phyloP scores from a whole-genome alignment of 2,329 filamentous ascomycete species.

The Xylariaceae sp. region DNA sequence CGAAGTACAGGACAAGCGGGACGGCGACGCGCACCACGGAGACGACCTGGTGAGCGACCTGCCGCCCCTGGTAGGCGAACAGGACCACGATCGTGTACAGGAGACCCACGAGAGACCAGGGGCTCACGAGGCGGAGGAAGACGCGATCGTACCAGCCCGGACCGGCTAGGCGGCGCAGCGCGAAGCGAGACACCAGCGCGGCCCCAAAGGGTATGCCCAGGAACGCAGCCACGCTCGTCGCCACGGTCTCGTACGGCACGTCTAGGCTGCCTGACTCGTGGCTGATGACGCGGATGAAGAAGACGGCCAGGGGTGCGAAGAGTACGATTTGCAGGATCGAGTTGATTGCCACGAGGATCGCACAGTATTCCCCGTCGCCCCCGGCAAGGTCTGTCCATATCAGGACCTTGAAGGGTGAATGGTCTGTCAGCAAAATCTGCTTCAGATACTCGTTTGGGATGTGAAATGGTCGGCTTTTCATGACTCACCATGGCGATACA shows the following conservation, averaged over 20 bases:
- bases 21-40: conserved; percentile 76
- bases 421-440: no score
- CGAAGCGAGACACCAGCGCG: conserved; percentile 69
- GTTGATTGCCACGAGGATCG: conserved; percentile 70
- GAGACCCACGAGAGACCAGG: conserved; percentile 74
- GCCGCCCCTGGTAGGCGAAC: conserved; percentile 73
- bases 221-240: conserved; percentile 77
- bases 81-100: conserved; percentile 83
- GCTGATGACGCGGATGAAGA: conserved; percentile 67
- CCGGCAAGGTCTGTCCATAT: conserved; percentile 76
- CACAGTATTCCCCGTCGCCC: conserved; percentile 77
- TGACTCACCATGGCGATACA: conserved; percentile 78
- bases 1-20: conserved; percentile 76
- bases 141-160: conserved; percentile 58
- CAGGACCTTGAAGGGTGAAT: no score
- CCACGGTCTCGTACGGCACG: conserved; percentile 60
- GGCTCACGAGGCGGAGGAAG: conserved; percentile 66
- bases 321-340: conserved; percentile 70
- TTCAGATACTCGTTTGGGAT: no score
- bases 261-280: conserved; percentile 30
- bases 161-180: conserved; percentile 49
- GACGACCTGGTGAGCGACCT: conserved; percentile 77
- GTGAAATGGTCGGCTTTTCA: no score
- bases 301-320: conserved; percentile 62
- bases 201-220: conserved; percentile 77